Evolutionary conservation across 176 grass and related monocot genomes (phyloP).

Genomic region (Musa itinerans): DNA sequence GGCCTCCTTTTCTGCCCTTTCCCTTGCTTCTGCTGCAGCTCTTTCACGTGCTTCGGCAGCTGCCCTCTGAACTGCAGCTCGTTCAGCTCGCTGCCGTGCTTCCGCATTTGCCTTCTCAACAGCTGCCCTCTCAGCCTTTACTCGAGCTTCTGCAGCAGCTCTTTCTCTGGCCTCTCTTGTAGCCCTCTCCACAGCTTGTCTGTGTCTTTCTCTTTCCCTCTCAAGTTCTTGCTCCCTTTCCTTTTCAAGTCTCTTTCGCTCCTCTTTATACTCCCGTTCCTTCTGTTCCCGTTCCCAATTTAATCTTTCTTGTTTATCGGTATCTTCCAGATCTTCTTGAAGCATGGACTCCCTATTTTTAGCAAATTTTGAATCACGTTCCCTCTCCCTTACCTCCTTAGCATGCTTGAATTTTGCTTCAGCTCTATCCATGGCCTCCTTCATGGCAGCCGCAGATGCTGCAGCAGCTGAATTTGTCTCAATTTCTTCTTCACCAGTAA

Average conservation of each 20-base stretch:
- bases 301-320: conserved; percentile 30
- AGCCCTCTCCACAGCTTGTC: conserved; percentile 38
- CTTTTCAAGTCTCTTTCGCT: conserved; percentile 31
- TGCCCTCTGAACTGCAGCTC: conserved; percentile 65
- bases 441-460: conserved; percentile 89
- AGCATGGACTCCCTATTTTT: conserved; percentile 40
- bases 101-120: conserved; percentile 10
- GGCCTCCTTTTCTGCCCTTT: conserved; percentile 8
- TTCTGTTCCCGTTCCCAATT: conserved; percentile 27
- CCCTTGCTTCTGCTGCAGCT: conserved; percentile 11
- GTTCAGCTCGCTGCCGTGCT: conserved; percentile 36
- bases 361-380: conserved; percentile 50
- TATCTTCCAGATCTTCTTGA: conserved; percentile 34
- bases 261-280: conserved; percentile 27
- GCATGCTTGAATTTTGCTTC: conserved; percentile 96
- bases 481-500: conserved; percentile 46
- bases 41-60: conserved; percentile 30
- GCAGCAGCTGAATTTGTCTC: conserved; percentile 42
- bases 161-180: conserved; percentile 39
- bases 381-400: conserved; percentile 77
- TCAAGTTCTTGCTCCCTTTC: conserved; percentile 22
- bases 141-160: conserved; percentile 21
- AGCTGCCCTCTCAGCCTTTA: conserved; percentile 22
- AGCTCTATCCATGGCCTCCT: conserved; percentile 93
- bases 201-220: conserved; percentile 32